These are phyloP conservation scores for Phialophora expanda DNA, from an alignment of 2,329 filamentous ascomycete genomes.

Conservation along the genomic window DNA sequence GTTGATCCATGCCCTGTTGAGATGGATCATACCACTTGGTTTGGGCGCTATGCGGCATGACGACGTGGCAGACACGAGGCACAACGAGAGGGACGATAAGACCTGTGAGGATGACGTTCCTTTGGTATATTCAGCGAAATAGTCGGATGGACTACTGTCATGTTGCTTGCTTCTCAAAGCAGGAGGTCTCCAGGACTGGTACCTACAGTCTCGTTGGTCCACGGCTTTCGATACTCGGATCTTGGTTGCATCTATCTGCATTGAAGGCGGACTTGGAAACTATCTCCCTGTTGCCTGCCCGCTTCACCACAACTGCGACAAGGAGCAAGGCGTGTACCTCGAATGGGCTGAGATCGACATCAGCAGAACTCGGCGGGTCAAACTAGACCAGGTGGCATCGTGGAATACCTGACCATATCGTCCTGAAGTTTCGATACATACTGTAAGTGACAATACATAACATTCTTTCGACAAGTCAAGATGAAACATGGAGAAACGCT, in stretches of 20 bases:
- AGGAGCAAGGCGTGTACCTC: not conserved
- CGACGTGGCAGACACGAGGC: not conserved
- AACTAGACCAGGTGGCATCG: not conserved
- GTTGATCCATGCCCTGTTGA: not conserved
- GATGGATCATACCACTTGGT: not conserved
- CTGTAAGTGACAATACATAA: slow-evolving; percentile 7
- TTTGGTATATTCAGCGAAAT: not conserved
- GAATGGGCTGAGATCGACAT: slow-evolving; percentile 4
- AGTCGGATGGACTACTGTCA: not conserved
- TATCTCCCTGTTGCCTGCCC: not conserved
- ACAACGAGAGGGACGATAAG: not conserved
- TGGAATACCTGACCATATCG: not conserved
- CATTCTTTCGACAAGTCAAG: slow-evolving; percentile 1
- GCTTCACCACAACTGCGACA: not conserved
- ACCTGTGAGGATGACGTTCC: not conserved
- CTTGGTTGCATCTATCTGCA: not conserved
- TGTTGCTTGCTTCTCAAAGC: not conserved
- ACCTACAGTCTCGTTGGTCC: not conserved
- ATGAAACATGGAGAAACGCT: not conserved
- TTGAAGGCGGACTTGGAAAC: not conserved
- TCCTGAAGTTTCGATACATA: slow-evolving; percentile 5
- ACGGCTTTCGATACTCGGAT: not conserved
- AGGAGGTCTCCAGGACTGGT: not conserved
- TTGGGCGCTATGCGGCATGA: not conserved
- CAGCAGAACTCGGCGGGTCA: not conserved